Evolutionary conservation across 345 rosid genomes (phyloP).

Genomic region (Arabis hirsuta): DNA sequence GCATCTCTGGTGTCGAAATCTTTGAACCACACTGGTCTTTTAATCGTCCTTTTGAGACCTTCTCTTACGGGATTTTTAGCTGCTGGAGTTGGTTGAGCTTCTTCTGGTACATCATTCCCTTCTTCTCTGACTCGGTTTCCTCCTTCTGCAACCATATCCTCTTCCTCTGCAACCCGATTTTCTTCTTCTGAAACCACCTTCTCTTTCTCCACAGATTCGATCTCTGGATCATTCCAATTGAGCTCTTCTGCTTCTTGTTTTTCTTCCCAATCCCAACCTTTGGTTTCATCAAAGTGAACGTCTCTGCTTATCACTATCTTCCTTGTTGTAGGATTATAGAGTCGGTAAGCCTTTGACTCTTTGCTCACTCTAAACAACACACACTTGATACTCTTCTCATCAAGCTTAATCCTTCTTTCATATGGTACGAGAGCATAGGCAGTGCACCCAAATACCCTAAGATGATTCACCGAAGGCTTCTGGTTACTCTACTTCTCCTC

Average conservation of each 20-base stretch:
- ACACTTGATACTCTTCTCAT: not conserved
- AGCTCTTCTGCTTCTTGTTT: not conserved
- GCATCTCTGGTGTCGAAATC: not conserved
- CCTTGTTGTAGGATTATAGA: not conserved
- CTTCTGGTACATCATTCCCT: too few relatives aligned
- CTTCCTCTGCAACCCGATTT: too few relatives aligned
- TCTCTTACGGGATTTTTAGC: too few relatives aligned
- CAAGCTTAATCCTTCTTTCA: not conserved
- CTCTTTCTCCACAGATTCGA: too few relatives aligned
- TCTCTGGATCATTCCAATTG: too few relatives aligned
- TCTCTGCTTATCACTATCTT: not conserved
- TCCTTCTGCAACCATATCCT: too few relatives aligned
- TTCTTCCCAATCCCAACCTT: not conserved
- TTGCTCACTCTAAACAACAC: not conserved
- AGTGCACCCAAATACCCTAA: not conserved
- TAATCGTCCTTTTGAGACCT: not conserved
- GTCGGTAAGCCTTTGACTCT: not conserved
- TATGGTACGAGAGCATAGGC: not conserved
- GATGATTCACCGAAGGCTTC: not conserved
- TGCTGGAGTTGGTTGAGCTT: not conserved
- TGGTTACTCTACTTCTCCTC: not conserved
- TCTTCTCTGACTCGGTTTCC: too few relatives aligned
- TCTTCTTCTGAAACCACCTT: not conserved
- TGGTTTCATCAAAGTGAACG: not conserved
- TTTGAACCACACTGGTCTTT: not conserved